Base-by-base conservation (phyloP, 2,329 filamentous ascomycete species). In the Penicillium aurantiogriseum region DNA sequence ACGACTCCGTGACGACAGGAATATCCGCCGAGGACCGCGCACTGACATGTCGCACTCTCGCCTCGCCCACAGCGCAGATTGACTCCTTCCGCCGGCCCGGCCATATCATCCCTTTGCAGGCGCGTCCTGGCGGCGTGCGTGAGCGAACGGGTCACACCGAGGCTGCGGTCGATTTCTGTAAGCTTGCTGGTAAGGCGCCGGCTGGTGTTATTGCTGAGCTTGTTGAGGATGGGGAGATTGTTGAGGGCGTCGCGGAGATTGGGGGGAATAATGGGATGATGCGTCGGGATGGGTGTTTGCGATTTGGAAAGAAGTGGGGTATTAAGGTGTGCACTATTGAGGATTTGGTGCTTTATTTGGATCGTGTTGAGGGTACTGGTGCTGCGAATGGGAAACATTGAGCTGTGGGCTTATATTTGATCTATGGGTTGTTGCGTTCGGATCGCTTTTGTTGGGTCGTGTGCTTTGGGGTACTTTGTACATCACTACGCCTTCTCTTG, bases 251-350 rank as follows among this genome's bases (percentile, higher is more conserved):
- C 69, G 83, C 91, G 1, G 79, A 89, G 69, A 80, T 87, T 64
- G 74, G 75, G 11, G 86, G 84, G 21, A 84, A 87, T 51, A 77
- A 78, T n/a, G 91, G 89, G 27, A 99, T 99, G 94, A 88, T 97
- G 86, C 80, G 92, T 65, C 86, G 91, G 62, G 91, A 96, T 78
- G 90, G 85, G 38, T 97, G 92, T 77, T 80, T 99, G 70, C 84
- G 81, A 50, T 99, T 99, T 82, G 94, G 92, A 29, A 86, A 86
- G 76, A 87, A 83, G 76, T 97, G 89, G 87, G 92, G 92, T 5
- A 80, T 99, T 66, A 94, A 89, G 80, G 91, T 96, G 58, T 96
- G 92, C 77, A 97, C 94, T 31, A 97, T 99, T 77, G 92, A 93
- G 72, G 92, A 93, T 76, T 76, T 99, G 77, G 88, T 93, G 29